phyloP scores from a whole-genome alignment of 1,139 yeast species.

The Pichia sp. region DNA sequence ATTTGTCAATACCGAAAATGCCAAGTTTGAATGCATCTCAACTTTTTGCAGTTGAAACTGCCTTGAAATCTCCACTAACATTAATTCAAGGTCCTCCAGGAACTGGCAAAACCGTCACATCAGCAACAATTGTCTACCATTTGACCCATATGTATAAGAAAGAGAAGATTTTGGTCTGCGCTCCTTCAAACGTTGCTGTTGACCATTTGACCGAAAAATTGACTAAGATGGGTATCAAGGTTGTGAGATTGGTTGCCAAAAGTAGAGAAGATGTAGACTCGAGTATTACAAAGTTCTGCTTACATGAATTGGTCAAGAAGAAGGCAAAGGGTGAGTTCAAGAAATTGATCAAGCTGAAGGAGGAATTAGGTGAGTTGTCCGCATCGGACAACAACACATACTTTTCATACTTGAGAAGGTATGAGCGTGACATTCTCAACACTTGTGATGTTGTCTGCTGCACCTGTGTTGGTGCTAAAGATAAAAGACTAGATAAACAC shows the following conservation, averaged over 20 bases:
- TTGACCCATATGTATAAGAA: conserved; percentile 51
- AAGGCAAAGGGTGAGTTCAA: conserved; percentile 53
- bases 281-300: conserved; percentile 48
- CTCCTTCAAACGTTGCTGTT: conserved; percentile 93
- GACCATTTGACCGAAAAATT: conserved; percentile 82
- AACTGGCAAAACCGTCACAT: conserved; percentile 93
- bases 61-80: conserved; percentile 69
- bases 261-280: conserved; percentile 76
- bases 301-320: conserved; percentile 46
- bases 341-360: conserved; percentile 54
- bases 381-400: conserved; percentile 47
- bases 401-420: conserved; percentile 38
- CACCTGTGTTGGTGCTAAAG: conserved; percentile 94
- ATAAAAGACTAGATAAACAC: conserved; percentile 48
- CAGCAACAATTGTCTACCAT: conserved; percentile 84
- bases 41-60: conserved; percentile 68
- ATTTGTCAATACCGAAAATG: conserved; percentile 61
- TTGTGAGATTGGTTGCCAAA: conserved; percentile 71
- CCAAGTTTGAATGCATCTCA: conserved; percentile 76
- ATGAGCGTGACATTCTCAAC: conserved; percentile 49
- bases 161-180: conserved; percentile 74
- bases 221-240: conserved; percentile 62
- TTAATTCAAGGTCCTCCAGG: conserved; percentile 98
- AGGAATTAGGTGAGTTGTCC: conserved; percentile 69
- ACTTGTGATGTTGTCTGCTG: conserved; percentile 81